Percentiles rank a stretch among this genome's conserved stretches.
phyloP scores from a whole-genome alignment of 768 basidiomycete genomes.

The Pleurotus ostreatus region DNA sequence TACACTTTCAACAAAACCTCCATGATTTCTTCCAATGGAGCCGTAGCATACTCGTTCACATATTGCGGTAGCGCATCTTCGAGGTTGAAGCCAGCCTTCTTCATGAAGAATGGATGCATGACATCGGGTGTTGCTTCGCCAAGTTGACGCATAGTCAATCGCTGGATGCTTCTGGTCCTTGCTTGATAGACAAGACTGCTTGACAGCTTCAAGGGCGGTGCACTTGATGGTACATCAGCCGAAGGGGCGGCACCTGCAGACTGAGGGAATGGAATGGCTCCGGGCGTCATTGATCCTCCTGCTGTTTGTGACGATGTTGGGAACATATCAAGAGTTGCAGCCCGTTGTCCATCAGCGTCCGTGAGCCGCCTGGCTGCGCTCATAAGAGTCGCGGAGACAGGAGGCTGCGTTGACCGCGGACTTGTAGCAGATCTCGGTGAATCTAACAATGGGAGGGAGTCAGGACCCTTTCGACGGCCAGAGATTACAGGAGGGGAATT shows the following conservation, averaged over 20 bases:
- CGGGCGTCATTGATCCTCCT: not conserved
- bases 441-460: conserved; percentile 27
- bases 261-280: not conserved
- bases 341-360: not conserved
- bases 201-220: conserved; percentile 14
- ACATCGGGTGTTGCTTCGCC: conserved; percentile 89
- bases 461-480: conserved; percentile 35
- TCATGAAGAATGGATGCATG: conserved; percentile 85
- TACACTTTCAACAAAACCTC: conserved; percentile 74
- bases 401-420: not conserved
- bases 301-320: not conserved
- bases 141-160: conserved; percentile 80
- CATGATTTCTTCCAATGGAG: conserved; percentile 81
- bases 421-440: conserved; percentile 26
- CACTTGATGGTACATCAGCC: not conserved
- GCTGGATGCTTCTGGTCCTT: conserved; percentile 63
- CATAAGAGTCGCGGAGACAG: not conserved
- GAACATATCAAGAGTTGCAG: not conserved
- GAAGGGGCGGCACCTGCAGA: not conserved
- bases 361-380: not conserved
- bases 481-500: conserved; percentile 22
- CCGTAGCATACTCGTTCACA: conserved; percentile 83
- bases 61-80: conserved; percentile 85
- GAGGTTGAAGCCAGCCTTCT: conserved; percentile 77
- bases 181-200: conserved; percentile 47